Percentiles rank a stretch among this genome's conserved stretches.
Evolutionary conservation across 176 grass and related monocot species (phyloP).

Genomic region (Oryza meyeriana): DNA sequence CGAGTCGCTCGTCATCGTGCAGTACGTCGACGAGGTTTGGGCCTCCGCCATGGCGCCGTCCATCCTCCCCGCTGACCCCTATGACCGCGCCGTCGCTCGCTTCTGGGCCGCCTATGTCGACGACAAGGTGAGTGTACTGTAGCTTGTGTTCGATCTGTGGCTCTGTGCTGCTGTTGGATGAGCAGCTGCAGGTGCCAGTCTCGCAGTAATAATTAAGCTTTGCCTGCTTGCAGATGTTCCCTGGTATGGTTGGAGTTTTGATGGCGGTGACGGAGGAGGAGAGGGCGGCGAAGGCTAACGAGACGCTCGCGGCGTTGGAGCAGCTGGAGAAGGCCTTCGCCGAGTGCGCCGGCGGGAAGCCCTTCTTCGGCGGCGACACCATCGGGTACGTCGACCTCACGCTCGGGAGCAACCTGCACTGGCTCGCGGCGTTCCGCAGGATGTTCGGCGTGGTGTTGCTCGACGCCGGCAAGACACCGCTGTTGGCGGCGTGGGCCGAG

Average conservation of each 20-base stretch:
- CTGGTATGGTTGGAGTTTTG: not conserved
- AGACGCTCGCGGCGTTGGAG: not conserved
- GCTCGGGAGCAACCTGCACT: not conserved
- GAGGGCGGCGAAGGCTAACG: not conserved
- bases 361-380: slow-evolving; percentile 26
- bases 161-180: not conserved
- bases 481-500: not conserved
- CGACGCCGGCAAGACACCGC: not conserved
- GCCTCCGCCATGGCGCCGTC: not conserved
- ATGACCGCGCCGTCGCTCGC: not conserved
- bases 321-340: slow-evolving; percentile 27
- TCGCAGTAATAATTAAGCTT: not conserved
- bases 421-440: not conserved
- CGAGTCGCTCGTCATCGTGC: slow-evolving; percentile 49
- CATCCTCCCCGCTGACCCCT: not conserved
- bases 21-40: slow-evolving; percentile 68
- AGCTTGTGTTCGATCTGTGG: too few relatives aligned
- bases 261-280: slow-evolving; percentile 21
- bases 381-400: slow-evolving; percentile 15
- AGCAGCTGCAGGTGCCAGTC: not conserved
- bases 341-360: slow-evolving; percentile 20
- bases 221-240: not conserved
- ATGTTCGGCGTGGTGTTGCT: not conserved
- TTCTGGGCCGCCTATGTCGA: not conserved
- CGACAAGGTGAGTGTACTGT: not conserved